Base-by-base conservation (phyloP, 192 early-diverging fungal species). In the Backusella westeae region DNA sequence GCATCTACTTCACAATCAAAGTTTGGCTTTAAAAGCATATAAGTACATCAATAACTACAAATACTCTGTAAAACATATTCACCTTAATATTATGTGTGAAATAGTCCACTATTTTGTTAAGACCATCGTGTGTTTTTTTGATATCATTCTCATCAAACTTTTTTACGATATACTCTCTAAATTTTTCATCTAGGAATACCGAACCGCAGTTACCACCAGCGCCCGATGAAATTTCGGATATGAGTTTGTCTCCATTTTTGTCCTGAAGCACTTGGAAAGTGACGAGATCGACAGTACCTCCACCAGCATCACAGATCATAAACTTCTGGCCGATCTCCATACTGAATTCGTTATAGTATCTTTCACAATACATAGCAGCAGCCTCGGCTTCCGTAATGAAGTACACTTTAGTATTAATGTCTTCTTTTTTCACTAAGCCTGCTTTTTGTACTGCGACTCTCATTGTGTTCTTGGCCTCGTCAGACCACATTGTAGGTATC, bases 401-500 rank as follows among this genome's bases (percentile, higher is more conserved):
- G 66, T 84, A 74, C 6, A 87, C 75, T 32, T 82, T 49, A 5
- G 17, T 6, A n/a, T 49, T 8, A n/a, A 49, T 84, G 32, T 87
- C 84, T 17, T 35, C 59, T 17, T 81, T 41, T 21, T 80, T 67
- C 23, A 89, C 84, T 26, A 87, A 6, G 5, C 85, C 85, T 34
- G 88, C 88, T 32, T 89, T 71, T 41, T 84, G 80, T 15, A 85
- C 85, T 26, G 86, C 85, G n/a, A 84, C 81, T 69, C 86, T 77
- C 88, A 89, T 89, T 29, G 81, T 81, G 4, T 78, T 83, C 76
- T 85, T 87, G 26, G 86, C 86, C 29, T 79, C 66, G 68, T 87
- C 86, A 10, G 82, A 81, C 86, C 86, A 87, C 53, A 59, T 59
- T 12, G 53, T 8, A 8, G 53, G 53, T 21, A 59, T 59, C 2